These are phyloP conservation scores for Globisporangium paddicum DNA, from an alignment of 352 stramenopile genomes.

Conservation along the genomic window DNA sequence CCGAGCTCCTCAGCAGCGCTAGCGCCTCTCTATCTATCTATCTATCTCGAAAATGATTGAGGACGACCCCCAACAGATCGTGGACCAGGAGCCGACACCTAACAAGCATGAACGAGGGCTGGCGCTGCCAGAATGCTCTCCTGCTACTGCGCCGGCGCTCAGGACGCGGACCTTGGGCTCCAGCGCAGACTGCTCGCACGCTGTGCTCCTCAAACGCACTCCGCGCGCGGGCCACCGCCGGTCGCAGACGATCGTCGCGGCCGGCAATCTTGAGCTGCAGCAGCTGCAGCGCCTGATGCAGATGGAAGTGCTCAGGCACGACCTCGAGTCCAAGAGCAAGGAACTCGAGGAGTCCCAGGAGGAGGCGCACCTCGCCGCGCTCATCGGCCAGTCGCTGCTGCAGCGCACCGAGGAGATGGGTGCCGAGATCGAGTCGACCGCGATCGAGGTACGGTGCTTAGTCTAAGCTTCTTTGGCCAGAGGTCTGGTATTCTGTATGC, in stretches of 20 bases:
- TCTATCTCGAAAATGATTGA: not conserved
- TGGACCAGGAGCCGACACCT: not conserved
- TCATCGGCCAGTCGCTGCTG: conserved; percentile 45
- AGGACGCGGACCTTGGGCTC: not conserved
- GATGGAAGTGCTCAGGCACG: conserved; percentile 40
- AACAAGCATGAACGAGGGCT: not conserved
- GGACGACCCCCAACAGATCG: not conserved
- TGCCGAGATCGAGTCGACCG: conserved; percentile 28
- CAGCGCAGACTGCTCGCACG: not conserved
- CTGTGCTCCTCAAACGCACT: conserved; percentile 5
- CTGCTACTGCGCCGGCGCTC: not conserved
- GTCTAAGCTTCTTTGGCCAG: no score
- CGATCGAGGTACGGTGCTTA: conserved; percentile 13
- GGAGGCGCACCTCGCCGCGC: conserved; percentile 38
- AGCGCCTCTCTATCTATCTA: not conserved
- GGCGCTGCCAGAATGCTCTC: not conserved
- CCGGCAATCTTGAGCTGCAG: conserved; percentile 28
- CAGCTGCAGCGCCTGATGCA: conserved; percentile 32
- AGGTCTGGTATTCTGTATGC: not conserved
- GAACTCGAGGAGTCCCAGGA: conserved; percentile 44
- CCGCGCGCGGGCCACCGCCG: conserved; percentile 19
- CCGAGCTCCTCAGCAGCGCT: not conserved
- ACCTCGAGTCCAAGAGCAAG: conserved; percentile 43
- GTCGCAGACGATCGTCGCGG: conserved; percentile 31
- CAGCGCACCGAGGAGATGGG: conserved; percentile 46